These are phyloP conservation scores for Fragaria nilgerrensis DNA, from an alignment of 306 rosid species.

Conservation along the genomic window DNA sequence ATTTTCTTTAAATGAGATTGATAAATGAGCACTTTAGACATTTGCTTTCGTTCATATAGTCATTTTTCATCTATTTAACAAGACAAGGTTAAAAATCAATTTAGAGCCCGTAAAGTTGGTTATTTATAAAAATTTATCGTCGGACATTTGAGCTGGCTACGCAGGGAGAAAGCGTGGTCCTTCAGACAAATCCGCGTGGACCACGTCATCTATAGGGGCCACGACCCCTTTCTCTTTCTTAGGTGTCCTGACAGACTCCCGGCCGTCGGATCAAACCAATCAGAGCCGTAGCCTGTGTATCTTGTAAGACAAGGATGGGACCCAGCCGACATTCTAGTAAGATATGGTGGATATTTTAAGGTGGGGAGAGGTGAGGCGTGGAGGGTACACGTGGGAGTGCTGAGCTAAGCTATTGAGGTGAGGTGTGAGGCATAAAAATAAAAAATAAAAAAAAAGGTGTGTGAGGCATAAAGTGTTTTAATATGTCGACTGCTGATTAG, in stretches of 20 bases:
- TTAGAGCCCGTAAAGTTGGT: too few species aligned
- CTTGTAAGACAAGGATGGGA: background rate
- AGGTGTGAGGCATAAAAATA: background rate
- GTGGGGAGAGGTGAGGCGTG: background rate
- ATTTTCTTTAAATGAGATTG: too few species aligned
- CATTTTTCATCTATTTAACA: too few species aligned
- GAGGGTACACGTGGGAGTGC: conserved; percentile 18
- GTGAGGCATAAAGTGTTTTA: background rate
- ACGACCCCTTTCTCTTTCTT: background rate
- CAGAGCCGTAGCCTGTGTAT: background rate
- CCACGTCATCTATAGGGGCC: conserved; percentile 25
- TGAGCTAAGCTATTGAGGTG: background rate
- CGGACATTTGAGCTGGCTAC: conserved; percentile 21
- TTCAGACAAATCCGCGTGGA: background rate
- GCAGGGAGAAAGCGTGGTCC: too few species aligned
- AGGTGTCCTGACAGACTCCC: conserved; percentile 13
- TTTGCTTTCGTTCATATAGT: too few species aligned
- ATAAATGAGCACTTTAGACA: too few species aligned
- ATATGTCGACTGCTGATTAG: conserved; percentile 9
- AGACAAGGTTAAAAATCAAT: too few species aligned
- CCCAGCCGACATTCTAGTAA: background rate
- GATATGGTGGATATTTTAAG: background rate
- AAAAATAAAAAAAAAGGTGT: background rate
- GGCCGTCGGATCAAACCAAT: background rate
- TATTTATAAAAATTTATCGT: too few species aligned